Base-by-base conservation (phyloP, 495 filamentous ascomycete species). In the Xylaria acuta region DNA sequence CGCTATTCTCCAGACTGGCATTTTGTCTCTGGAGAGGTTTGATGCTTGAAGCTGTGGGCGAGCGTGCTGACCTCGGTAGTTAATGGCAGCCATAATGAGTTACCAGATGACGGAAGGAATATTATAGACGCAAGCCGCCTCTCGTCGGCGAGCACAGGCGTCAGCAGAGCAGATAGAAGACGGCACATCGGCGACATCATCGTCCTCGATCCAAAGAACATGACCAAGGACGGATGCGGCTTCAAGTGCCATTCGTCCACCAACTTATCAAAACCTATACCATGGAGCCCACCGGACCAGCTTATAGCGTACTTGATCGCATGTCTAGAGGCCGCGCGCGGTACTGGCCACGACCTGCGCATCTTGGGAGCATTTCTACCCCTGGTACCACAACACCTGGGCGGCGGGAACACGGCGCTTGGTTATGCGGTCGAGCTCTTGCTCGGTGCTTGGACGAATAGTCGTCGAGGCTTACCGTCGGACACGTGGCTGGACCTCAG, bases 31-130 rank as follows among this genome's bases (percentile, higher is more conserved):
- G 12, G 22, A 20, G 56, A 5, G 3, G 9, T 64, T 32, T 7
- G 27, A 11, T 34, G 5, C 12, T 32, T 25, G 12, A 25, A n/a
- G 20, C 47, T 16, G 22, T 49, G 14, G n/a, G 27, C 4, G 12
- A 63, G 25, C 30, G 45, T 59, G 12, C 70, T 72, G 51, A 67
- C 70, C 12, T 71, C 27, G 8, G 53, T 49, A 72, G 75, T 77
- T 3, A 77, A 77, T 36, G 77, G 75, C 3, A 75, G 75, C 54
- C 77, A 77, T 12, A 76, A 76, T 53, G 75, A 76, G 66, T 45
- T 63, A 36, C 51, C 75, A 6, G 56, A 69, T 20, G 63, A 73
- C 30, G 69, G 56, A 49, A 67, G 64, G 49, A 64, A 64, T 47
- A 62, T 34, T 16, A 72, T 34, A 22, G 47, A 59, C 7, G 27